phyloP scores from a whole-genome alignment of 148 eudicot species.

The Rhododendron ovatum region DNA sequence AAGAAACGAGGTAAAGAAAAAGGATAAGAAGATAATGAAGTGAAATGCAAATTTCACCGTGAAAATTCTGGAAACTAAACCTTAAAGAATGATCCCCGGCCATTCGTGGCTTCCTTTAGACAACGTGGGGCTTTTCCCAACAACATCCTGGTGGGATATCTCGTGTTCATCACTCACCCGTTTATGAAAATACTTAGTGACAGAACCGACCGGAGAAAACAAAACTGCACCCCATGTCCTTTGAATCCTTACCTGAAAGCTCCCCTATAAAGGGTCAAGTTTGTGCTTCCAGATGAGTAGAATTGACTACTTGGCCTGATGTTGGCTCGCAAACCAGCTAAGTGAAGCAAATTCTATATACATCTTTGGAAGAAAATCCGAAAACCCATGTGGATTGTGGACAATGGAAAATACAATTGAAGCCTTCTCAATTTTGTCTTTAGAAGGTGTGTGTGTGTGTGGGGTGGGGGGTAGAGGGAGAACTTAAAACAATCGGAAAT shows the following conservation, averaged over 20 bases:
- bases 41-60: neutral
- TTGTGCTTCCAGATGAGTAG: too few species aligned
- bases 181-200: neutral
- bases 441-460: neutral
- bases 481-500: neutral
- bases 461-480: too few species aligned
- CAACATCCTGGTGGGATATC: neutral
- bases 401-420: neutral
- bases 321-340: neutral
- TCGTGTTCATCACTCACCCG: neutral
- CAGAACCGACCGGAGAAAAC: neutral
- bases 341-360: neutral
- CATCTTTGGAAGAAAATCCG: neutral
- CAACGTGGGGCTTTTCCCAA: neutral
- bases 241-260: neutral
- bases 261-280: neutral
- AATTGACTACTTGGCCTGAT: neutral
- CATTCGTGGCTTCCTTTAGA: neutral
- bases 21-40: neutral
- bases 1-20: neutral
- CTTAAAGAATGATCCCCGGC: neutral
- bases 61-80: neutral
- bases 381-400: neutral
- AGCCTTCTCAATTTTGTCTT: neutral
- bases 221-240: neutral